phyloP scores from a whole-genome alignment of 129 eudicot genomes.

The Helianthus tuberosus region DNA sequence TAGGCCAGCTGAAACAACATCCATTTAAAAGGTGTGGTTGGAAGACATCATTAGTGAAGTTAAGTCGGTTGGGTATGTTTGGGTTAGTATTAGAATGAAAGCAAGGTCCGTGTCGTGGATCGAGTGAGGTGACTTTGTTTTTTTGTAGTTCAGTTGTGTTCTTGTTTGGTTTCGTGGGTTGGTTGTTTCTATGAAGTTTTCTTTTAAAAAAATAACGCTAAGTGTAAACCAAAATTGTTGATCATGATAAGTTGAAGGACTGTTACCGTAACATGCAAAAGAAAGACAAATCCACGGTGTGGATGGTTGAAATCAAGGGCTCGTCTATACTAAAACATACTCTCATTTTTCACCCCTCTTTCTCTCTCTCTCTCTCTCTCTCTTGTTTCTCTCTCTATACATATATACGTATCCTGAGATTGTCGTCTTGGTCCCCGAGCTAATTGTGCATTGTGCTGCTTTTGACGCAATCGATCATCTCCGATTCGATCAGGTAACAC shows the following conservation, averaged over 20 bases:
- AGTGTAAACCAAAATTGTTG: not conserved
- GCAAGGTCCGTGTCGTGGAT: no score
- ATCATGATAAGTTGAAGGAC: conserved; percentile 9
- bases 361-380: conserved; percentile 14
- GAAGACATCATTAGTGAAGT: no score
- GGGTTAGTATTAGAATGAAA: no score
- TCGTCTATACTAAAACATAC: conserved; percentile 33
- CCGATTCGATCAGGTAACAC: not conserved
- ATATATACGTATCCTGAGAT: conserved; percentile 22
- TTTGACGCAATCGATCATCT: conserved; percentile 17
- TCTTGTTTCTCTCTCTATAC: conserved; percentile 2
- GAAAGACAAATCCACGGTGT: conserved; percentile 19
- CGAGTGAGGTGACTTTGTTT: no score
- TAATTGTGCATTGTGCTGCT: conserved; percentile 17
- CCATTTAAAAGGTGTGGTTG: no score
- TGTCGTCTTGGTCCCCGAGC: conserved; percentile 33
- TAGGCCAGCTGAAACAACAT: no score
- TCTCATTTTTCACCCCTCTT: no score
- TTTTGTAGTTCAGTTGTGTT: no score
- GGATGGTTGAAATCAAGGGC: conserved; percentile 47
- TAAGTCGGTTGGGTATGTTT: no score
- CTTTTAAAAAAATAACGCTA: not conserved
- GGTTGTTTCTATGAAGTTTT: no score
- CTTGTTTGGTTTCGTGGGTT: no score
- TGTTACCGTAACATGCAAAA: not conserved